phyloP scores from a whole-genome alignment of 768 basidiomycete species.

The Suillus fuscotomentosus region DNA sequence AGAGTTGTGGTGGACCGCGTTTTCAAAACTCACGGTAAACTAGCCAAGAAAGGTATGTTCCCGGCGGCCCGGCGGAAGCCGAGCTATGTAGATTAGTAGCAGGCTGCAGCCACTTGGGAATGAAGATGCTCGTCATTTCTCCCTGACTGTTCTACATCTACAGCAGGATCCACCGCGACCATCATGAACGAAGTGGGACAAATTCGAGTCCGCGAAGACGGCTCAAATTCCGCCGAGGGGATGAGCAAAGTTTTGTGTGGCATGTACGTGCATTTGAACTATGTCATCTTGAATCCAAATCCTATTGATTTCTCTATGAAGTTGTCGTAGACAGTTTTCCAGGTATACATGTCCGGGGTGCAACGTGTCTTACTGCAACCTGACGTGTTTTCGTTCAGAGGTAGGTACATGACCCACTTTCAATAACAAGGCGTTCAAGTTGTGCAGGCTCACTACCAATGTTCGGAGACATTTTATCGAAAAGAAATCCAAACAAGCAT shows the following conservation, averaged over 20 bases:
- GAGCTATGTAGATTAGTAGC: neutral
- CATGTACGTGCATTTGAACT: slow-evolving; percentile 36
- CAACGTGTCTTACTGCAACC: slow-evolving; percentile 78
- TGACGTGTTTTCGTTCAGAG: slow-evolving; percentile 75
- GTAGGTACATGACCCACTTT: slow-evolving; percentile 36
- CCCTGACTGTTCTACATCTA: neutral
- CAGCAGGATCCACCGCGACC: neutral
- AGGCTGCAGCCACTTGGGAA: neutral
- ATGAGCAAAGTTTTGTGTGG: slow-evolving; percentile 35
- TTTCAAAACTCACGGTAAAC: neutral
- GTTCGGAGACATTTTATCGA: slow-evolving; percentile 82
- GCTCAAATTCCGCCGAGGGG: neutral
- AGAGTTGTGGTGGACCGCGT: neutral
- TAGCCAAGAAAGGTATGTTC: slow-evolving; percentile 1
- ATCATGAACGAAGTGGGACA: slow-evolving; percentile 13
- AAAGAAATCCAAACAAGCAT: slow-evolving; percentile 70
- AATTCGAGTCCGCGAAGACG: slow-evolving; percentile 12
- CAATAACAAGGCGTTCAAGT: neutral
- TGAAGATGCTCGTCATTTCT: neutral
- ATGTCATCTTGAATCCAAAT: slow-evolving; percentile 6
- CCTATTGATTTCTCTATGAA: slow-evolving; percentile 25
- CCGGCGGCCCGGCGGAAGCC: neutral
- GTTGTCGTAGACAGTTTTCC: slow-evolving; percentile 73
- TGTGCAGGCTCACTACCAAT: slow-evolving; percentile 57
- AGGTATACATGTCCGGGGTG: slow-evolving; percentile 83